Evolutionary conservation across 164 flowering plant species (phyloP), one percentile per base, ranked within the genome.

Genomic region (Kalanchoe fedtschenkoi): DNA sequence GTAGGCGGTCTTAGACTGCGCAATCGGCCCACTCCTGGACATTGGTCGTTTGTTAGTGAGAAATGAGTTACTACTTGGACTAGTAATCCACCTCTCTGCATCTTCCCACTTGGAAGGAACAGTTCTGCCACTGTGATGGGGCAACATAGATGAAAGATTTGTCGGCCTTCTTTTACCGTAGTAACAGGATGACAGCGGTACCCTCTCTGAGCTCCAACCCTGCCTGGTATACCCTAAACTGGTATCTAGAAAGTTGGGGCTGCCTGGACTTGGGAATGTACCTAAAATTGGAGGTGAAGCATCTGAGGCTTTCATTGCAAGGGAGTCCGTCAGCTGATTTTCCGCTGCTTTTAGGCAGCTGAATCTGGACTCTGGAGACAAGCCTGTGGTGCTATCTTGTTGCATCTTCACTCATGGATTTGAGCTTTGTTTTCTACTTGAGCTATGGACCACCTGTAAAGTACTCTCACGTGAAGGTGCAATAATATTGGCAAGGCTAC

Each of bases 31-130:
- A 22, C 88, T 83, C 59, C 78, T 80, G 19, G 88, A 83, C 72
- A 77, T 78, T 15, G 73, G 78, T 29, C 74, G 71, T 62, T 72
- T 73, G 39, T 70, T 80, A 34, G 62, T 65, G 30, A 61, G 77
- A 53, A 34, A 58, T 17, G 61, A 3, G 33, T 58, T 74, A 33
- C 60, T 14, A 34, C 37, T 34, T 34, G 86, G 83, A 60, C 88
- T 86, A 51, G 80, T 73, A 62, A 86, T 86, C 91, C 91, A 86
- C 64, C 88, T 68, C 78, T 86, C 91, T 0, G 91, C 91, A 56
- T 85, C 84, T 26, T 80, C 86, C 86, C 86, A 81, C 53, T 81
- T 84, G 0, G 88, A 85, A 46, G 87, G 90, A 74, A 81, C 46
- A 0, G 86, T 33, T 62, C 86, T 74, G 29, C 84, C 81, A 34